Evolutionary conservation across 371 early-diverging fungal species (phyloP).

Genomic region (Rhizopus arrhizus): DNA sequence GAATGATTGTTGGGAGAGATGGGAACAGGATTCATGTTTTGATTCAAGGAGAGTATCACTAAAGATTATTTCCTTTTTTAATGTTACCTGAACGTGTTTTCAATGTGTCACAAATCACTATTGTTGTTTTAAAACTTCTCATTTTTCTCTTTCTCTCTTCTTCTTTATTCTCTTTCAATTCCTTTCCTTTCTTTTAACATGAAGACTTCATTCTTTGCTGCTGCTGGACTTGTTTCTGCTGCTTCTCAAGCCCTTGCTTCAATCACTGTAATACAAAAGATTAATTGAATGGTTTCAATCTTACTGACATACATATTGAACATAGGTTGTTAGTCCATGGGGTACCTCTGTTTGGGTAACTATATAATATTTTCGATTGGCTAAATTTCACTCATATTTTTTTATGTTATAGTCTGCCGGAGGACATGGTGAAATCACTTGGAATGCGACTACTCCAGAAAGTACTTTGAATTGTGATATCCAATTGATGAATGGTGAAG

Average conservation of each 20-base stretch:
- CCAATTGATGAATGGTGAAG: conserved; percentile 46
- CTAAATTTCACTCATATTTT: neutral
- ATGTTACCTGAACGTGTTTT: conserved; percentile 21
- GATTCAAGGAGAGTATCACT: neutral
- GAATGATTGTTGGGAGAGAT: neutral
- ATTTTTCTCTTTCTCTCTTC: conserved; percentile 8
- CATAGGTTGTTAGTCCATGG: conserved; percentile 51
- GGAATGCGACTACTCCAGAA: conserved; percentile 39
- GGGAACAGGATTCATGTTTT: neutral
- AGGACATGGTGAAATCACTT: conserved; percentile 47
- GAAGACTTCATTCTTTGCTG: conserved; percentile 28
- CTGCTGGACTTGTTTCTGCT: conserved; percentile 28
- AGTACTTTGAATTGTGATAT: conserved; percentile 42
- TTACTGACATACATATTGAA: neutral
- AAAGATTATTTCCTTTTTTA: neutral
- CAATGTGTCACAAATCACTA: conserved; percentile 34
- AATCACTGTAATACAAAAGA: conserved; percentile 20
- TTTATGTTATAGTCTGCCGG: conserved; percentile 36
- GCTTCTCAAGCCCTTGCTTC: conserved; percentile 28
- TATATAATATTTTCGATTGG: neutral
- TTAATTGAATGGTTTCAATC: neutral
- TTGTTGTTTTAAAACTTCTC: conserved; percentile 5
- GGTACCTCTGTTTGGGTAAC: conserved; percentile 43
- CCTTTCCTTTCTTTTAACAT: conserved; percentile 16
- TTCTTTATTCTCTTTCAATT: conserved; percentile 17